Evolutionary conservation across 1,139 yeast genomes (phyloP).

Genomic region (Sugiyamaella paludigena): DNA sequence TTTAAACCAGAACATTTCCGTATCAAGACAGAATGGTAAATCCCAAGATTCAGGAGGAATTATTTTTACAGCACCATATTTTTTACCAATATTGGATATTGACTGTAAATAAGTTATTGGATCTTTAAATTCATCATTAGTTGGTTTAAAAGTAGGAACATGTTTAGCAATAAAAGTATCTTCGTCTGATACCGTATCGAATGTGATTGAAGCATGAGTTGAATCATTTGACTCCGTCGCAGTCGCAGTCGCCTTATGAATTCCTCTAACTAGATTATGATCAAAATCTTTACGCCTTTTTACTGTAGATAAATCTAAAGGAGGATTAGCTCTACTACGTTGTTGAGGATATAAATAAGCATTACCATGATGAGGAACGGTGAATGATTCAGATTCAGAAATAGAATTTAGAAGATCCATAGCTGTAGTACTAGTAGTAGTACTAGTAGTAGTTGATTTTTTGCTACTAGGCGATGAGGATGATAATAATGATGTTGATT

Average conservation of each 20-base stretch:
- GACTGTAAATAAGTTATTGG: slow-evolving; percentile 38
- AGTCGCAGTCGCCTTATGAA: neutral
- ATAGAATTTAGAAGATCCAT: neutral
- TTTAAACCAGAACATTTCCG: slow-evolving; percentile 52
- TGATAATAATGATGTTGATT: neutral
- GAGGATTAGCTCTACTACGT: slow-evolving; percentile 44
- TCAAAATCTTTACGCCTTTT: slow-evolving; percentile 25
- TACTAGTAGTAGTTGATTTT: neutral
- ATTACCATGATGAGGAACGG: slow-evolving; percentile 23
- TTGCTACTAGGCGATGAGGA: neutral
- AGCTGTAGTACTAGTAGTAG: neutral
- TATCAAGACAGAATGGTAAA: slow-evolving; percentile 44
- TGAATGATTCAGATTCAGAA: slow-evolving; percentile 3
- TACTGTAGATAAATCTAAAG: slow-evolving; percentile 42
- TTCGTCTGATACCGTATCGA: neutral
- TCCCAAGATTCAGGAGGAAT: slow-evolving; percentile 48
- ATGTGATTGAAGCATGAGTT: too few relatives aligned
- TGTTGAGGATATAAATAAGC: slow-evolving; percentile 45
- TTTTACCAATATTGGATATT: slow-evolving; percentile 42
- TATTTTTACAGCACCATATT: slow-evolving; percentile 72
- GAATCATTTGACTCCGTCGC: neutral
- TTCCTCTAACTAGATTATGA: slow-evolving; percentile 5
- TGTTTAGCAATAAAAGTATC: slow-evolving; percentile 17
- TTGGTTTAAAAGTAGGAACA: slow-evolving; percentile 49
- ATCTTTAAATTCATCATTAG: slow-evolving; percentile 47